Conservation (phyloP, 495 filamentous ascomycete genomes). For the Chaetomium fimeti region DNA sequence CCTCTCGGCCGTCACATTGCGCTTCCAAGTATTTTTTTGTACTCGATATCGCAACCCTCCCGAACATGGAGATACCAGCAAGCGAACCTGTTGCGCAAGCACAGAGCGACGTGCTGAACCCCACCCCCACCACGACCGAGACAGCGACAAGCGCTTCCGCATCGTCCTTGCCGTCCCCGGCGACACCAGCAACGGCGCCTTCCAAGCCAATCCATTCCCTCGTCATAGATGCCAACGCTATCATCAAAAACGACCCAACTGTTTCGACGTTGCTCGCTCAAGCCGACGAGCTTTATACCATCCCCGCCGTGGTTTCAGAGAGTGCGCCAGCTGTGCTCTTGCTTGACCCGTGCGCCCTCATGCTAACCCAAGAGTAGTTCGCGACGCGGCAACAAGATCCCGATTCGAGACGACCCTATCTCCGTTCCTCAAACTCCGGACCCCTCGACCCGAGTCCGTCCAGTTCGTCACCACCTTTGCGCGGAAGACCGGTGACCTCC, state of each 20-base stretch:
- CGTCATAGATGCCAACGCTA: conserved; percentile 84
- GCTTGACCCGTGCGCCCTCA: neutral
- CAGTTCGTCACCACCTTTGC: conserved; percentile 81
- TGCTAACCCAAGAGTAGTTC: conserved; percentile 27
- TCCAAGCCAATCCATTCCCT: conserved; percentile 75
- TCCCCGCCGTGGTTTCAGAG: conserved; percentile 82
- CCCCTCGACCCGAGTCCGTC: conserved; percentile 70
- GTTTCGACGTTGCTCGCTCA: conserved; percentile 73
- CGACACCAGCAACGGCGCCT: conserved; percentile 9
- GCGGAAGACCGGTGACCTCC: conserved; percentile 81
- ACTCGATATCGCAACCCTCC: neutral
- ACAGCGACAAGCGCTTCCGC: neutral
- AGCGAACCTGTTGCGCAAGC: conserved; percentile 17
- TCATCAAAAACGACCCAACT: conserved; percentile 83
- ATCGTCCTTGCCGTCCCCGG: neutral
- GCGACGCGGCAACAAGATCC: conserved; percentile 73
- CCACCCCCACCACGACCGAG: conserved; percentile 4
- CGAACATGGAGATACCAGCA: conserved; percentile 23
- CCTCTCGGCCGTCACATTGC: too few relatives aligned
- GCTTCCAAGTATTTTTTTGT: neutral
- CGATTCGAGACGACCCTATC: conserved; percentile 77
- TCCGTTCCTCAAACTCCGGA: conserved; percentile 78
- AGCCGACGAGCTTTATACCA: conserved; percentile 76
- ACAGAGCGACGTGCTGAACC: conserved; percentile 14
- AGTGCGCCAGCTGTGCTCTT: conserved; percentile 52